Evolutionary conservation across 257 asterid genomes (phyloP), one percentile per base, ranked within the genome.

Genomic region (Solanum chmielewskii): DNA sequence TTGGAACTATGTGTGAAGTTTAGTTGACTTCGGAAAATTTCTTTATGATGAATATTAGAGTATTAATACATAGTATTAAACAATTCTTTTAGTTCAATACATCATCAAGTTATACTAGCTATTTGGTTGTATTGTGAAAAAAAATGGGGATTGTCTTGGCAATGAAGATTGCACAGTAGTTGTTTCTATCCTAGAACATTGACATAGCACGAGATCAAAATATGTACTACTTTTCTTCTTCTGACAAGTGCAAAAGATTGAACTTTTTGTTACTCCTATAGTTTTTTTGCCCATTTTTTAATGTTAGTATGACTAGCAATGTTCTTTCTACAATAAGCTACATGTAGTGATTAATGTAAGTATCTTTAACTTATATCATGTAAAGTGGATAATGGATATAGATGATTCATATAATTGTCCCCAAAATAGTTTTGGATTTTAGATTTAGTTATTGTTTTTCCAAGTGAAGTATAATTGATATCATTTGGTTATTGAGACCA

Each of bases 1-100:
- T 85, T 88, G 89, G 31, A 21, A 9, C 84, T 89, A 21, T 74
- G 12, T 86, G 85, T 59, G 84, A 89, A 84, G 59, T 84, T 9
- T 33, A 52, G 52, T 42, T 89, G 49, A 74, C 88, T 74, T 60
- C 23, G 35, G 16, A 42, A 59, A 37, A n/a, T 5, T 16, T 85
- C 37, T 56, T 56, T 18, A 56, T 56, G 64, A 69, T 16, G 47
- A 84, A 60, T 21, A 33, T 84, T 21, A 20, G 62, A 60, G 49
- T 59, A 84, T 7, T 15, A 42, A 2, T 25, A n/a, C 11, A 66
- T 45, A 9, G 18, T 45, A 20, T 45, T 37, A 18, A 70, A 9
- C 80, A 85, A 37, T 47, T 27, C 31, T 18, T 20, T 70, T 52
- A 85, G 39, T 44, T 64, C 29, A 71, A 16, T 42, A 1, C 83